phyloP scores from a whole-genome alignment of 2,329 filamentous ascomycete species.

The Cercospora sp. region DNA sequence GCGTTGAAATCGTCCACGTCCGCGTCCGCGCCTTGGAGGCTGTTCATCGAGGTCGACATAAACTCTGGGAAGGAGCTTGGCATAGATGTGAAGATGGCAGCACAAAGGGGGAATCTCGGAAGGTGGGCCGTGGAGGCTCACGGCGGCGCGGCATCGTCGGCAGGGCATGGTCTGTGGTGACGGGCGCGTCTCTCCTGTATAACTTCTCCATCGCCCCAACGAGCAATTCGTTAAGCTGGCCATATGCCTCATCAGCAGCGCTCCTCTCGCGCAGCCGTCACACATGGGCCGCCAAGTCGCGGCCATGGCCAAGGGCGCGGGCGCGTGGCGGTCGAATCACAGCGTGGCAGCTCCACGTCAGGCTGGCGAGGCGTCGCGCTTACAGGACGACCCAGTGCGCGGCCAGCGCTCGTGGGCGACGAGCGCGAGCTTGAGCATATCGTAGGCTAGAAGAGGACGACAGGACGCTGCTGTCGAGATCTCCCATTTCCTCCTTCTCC shows the following conservation, averaged over 20 bases:
- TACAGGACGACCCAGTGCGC: slow-evolving; percentile 3
- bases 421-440: background rate
- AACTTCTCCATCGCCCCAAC: background rate
- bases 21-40: too few relatives aligned
- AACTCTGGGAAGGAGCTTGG: too few relatives aligned
- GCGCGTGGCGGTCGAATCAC: slow-evolving; percentile 15
- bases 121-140: background rate
- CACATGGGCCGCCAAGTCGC: slow-evolving; percentile 5
- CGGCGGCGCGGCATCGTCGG: background rate
- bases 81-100: background rate
- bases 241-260: background rate
- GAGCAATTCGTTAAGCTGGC: background rate
- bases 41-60: too few relatives aligned
- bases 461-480: background rate
- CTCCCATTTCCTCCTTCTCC: background rate
- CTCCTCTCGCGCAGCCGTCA: background rate
- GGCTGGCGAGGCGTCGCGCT: slow-evolving; percentile 10
- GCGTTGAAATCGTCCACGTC: too few relatives aligned
- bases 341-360: slow-evolving; percentile 11
- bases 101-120: background rate
- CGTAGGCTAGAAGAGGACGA: background rate
- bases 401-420: slow-evolving; percentile 1
- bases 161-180: background rate
- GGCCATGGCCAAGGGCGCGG: background rate
- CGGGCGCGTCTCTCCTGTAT: background rate